Evolutionary conservation across 2,329 filamentous ascomycete species (phyloP).

Genomic region (Allantophomopsis lycopodina): DNA sequence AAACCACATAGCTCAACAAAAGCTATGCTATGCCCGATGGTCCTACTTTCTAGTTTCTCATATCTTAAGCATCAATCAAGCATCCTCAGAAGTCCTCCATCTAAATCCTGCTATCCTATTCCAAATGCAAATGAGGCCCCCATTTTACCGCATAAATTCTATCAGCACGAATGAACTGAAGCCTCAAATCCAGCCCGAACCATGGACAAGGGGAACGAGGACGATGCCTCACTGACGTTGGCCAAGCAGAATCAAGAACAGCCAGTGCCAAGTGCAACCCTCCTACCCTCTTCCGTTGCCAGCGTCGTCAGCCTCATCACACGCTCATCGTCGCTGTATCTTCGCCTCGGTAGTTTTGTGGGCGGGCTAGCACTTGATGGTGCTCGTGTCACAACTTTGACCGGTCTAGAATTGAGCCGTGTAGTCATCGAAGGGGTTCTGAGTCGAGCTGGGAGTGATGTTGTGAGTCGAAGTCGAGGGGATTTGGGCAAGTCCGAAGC

Average conservation of each 20-base stretch:
- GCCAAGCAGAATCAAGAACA: background rate
- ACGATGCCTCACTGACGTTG: constrained; percentile 2
- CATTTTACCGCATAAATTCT: no score
- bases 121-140: no score
- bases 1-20: no score
- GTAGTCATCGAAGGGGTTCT: constrained; percentile 22
- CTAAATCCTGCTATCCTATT: no score
- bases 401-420: constrained; percentile 21
- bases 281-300: constrained; percentile 43
- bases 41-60: no score
- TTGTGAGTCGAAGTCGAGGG: constrained; percentile 15
- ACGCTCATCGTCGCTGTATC: constrained; percentile 38
- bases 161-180: no score
- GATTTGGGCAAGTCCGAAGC: constrained; percentile 35
- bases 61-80: no score
- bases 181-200: no score
- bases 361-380: constrained; percentile 21
- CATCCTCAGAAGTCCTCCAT: no score
- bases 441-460: constrained; percentile 20
- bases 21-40: no score
- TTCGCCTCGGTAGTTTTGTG: constrained; percentile 22
- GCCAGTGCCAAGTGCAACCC: constrained; percentile 22
- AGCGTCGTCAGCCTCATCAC: constrained; percentile 46
- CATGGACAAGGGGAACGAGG: constrained; percentile 13
- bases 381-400: constrained; percentile 22